A percentile compares a stretch with the other conserved stretches of the same genome.
Conservation (phyloP, 1,139 yeast species). For the Pichia sp. region DNA sequence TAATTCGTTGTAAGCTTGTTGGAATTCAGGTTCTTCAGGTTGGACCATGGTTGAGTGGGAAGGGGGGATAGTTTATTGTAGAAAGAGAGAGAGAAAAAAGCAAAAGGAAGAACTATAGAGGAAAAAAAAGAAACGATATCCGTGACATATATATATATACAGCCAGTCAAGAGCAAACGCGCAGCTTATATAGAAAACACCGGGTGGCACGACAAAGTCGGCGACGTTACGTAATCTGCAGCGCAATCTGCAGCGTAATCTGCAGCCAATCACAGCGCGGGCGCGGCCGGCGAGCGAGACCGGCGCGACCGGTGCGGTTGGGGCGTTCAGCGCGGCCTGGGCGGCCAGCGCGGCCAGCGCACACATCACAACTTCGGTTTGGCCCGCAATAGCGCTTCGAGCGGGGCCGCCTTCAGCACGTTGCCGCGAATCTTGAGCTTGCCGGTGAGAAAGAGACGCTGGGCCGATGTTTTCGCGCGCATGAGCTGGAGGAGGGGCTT, state of each 20-base stretch:
- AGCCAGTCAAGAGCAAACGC: too few relatives aligned
- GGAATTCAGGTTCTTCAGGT: constrained; percentile 88
- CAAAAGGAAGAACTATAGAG: background rate
- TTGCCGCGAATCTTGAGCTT: constrained; percentile 83
- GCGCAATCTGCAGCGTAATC: background rate
- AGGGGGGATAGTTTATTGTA: background rate
- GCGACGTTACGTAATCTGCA: background rate
- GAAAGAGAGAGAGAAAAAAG: background rate
- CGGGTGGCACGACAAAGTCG: too few relatives aligned
- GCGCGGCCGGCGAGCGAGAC: background rate
- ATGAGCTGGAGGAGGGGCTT: constrained; percentile 54
- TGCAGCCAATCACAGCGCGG: background rate
- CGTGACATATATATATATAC: too few relatives aligned
- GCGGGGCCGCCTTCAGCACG: constrained; percentile 64
- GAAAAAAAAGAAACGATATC: too few relatives aligned
- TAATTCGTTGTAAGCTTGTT: constrained; percentile 96
- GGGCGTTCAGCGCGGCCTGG: background rate
- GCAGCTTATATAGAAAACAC: too few relatives aligned
- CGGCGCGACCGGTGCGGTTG: too few relatives aligned
- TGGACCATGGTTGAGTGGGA: constrained; percentile 27
- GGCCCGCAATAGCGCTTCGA: background rate
- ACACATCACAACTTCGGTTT: background rate
- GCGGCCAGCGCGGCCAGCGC: background rate
- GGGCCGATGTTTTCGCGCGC: constrained; percentile 75
- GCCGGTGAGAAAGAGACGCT: constrained; percentile 77